A percentile compares a stretch with the other conserved stretches of the same genome.
These are phyloP conservation scores for Psilocybe tampanensis DNA, from an alignment of 768 basidiomycete species.

Conservation along the genomic window DNA sequence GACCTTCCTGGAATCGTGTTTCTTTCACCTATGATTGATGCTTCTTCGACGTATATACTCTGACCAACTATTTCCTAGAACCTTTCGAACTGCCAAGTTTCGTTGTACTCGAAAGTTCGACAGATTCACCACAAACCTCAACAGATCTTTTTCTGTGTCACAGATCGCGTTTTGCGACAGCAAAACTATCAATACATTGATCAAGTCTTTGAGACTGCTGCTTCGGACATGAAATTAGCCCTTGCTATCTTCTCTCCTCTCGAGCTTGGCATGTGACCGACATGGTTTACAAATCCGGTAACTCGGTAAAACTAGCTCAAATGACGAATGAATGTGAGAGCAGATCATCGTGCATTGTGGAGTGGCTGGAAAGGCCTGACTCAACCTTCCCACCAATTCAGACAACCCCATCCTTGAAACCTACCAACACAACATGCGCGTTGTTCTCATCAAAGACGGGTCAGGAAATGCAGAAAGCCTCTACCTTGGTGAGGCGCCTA, in stretches of 20 bases:
- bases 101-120: no score
- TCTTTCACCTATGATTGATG: no score
- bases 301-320: neutral
- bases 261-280: neutral
- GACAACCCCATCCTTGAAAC: neutral
- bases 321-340: neutral
- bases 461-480: constrained; percentile 78
- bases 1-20: no score
- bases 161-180: neutral
- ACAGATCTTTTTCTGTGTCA: neutral
- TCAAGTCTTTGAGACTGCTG: no score
- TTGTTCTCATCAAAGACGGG: constrained; percentile 75
- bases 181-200: no score
- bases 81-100: no score
- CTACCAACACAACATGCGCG: constrained; percentile 62
- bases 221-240: no score
- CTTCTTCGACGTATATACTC: no score
- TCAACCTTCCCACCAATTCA: neutral
- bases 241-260: no score
- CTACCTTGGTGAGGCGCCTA: constrained; percentile 72
- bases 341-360: neutral
- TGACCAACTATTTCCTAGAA: no score
- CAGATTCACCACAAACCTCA: no score
- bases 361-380: neutral
- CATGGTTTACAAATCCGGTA: neutral